Evolutionary conservation across 805 yeast species (phyloP).

Genomic region (Pichia cephalocereana): DNA sequence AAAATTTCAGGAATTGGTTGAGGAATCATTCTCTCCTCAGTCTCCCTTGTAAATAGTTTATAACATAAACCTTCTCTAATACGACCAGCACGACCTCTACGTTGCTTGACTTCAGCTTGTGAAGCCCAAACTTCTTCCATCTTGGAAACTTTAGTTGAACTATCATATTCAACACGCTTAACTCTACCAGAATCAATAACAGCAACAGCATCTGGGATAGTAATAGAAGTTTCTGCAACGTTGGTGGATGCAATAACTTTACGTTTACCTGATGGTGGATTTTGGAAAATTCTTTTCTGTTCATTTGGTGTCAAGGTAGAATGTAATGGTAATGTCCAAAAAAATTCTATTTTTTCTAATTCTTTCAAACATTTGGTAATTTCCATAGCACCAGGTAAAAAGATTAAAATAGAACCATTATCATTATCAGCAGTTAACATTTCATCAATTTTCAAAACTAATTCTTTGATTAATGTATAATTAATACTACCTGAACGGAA

Average conservation of each 20-base stretch:
- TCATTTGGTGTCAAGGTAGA: constrained; percentile 80
- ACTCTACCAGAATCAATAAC: constrained; percentile 86
- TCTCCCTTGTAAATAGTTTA: constrained; percentile 61
- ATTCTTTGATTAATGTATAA: constrained; percentile 55
- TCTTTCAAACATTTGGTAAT: constrained; percentile 56
- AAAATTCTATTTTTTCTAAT: constrained; percentile 15
- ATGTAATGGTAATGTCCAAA: constrained; percentile 66
- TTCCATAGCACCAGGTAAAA: constrained; percentile 87
- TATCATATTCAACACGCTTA: constrained; percentile 65
- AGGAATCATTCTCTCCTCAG: constrained; percentile 49
- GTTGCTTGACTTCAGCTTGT: constrained; percentile 77
- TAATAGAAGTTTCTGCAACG: constrained; percentile 94
- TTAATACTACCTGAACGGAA: constrained; percentile 63
- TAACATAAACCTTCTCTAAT: constrained; percentile 75
- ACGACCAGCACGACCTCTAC: constrained; percentile 99
- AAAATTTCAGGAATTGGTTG: constrained; percentile 87
- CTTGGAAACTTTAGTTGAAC: constrained; percentile 56
- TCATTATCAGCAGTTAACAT: constrained; percentile 32
- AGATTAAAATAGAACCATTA: constrained; percentile 71
- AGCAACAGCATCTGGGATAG: constrained; percentile 90
- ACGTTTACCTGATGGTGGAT: constrained; percentile 44
- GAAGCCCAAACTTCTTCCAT: constrained; percentile 82
- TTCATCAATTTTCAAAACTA: constrained; percentile 45
- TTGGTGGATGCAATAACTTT: constrained; percentile 87
- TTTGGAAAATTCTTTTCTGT: constrained; percentile 65